A percentile compares a stretch with the other conserved stretches of the same genome.
Conservation (phyloP, 2,329 filamentous ascomycete species). For the Aureobasidium zeae region DNA sequence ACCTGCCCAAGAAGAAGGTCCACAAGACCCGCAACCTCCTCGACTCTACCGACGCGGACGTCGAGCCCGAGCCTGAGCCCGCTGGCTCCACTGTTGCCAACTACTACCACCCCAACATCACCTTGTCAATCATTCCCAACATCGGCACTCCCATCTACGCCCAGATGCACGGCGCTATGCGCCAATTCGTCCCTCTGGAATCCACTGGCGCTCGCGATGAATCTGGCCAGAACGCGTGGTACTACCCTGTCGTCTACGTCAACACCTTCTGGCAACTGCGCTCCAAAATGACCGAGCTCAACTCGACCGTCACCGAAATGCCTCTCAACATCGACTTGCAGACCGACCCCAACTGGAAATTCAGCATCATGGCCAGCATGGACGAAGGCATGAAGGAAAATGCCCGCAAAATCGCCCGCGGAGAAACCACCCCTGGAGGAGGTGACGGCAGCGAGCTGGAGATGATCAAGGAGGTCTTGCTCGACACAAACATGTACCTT, state of each 20-base stretch:
- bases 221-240: conserved; percentile 84
- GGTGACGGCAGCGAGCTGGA: conserved; percentile 92
- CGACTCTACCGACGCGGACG: conserved; percentile 38
- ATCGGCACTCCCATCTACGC: conserved; percentile 60
- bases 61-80: conserved; percentile 44
- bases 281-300: conserved; percentile 82
- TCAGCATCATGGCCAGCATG: conserved; percentile 71
- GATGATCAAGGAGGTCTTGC: conserved; percentile 89
- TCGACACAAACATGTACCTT: conserved; percentile 89
- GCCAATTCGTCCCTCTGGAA: conserved; percentile 73
- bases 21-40: conserved; percentile 82
- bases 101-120: conserved; percentile 94
- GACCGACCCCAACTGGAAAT: conserved; percentile 81
- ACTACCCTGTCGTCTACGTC: conserved; percentile 78
- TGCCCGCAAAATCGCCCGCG: conserved; percentile 66
- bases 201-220: conserved; percentile 70
- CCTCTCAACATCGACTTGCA: conserved; percentile 76
- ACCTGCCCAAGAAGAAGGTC: conserved; percentile 82
- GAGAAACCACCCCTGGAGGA: conserved; percentile 60
- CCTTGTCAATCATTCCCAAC: conserved; percentile 76
- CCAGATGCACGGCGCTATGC: conserved; percentile 60
- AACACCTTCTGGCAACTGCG: conserved; percentile 98
- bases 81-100: conserved; percentile 64
- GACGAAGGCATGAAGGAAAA: conserved; percentile 82
- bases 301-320: conserved; percentile 74